Evolutionary conservation across 1,284 basidiomycete species (phyloP).

Genomic region (Coniferiporia sulphurascens): DNA sequence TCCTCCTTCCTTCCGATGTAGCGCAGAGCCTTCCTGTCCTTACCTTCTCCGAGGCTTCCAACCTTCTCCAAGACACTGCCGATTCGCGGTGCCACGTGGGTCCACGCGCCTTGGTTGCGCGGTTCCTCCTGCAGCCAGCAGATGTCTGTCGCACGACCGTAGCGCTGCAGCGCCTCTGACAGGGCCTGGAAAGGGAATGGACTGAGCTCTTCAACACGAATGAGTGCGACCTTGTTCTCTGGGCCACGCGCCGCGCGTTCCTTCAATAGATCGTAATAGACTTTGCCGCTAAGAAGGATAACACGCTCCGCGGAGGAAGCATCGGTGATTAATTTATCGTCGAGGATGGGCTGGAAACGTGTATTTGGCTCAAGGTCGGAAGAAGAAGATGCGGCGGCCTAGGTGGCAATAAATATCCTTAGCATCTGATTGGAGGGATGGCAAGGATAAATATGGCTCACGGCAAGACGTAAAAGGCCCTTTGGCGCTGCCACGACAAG

Average conservation of each 20-base stretch:
- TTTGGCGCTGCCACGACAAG: constrained; percentile 82
- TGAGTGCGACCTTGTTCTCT: constrained; percentile 51
- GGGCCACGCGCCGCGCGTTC: constrained; percentile 51
- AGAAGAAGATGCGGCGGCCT: constrained; percentile 74
- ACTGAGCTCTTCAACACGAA: constrained; percentile 79
- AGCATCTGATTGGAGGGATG: constrained; percentile 1
- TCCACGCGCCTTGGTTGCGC: constrained; percentile 78
- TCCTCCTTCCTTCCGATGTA: constrained; percentile 70
- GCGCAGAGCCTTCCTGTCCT: constrained; percentile 33
- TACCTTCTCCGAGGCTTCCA: constrained; percentile 12
- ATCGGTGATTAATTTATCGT: constrained; percentile 40
- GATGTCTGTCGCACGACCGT: constrained; percentile 33
- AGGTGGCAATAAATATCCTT: background rate
- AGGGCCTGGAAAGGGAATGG: constrained; percentile 77
- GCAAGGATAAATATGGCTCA: constrained; percentile 34
- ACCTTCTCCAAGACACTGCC: constrained; percentile 41
- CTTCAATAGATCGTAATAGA: constrained; percentile 82
- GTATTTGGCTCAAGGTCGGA: constrained; percentile 60
- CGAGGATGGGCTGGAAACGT: constrained; percentile 68
- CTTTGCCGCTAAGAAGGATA: constrained; percentile 69
- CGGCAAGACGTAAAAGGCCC: constrained; percentile 71
- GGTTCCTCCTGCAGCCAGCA: constrained; percentile 86
- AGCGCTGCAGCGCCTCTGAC: constrained; percentile 40
- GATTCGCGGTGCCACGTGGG: constrained; percentile 59
- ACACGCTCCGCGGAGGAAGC: constrained; percentile 44